phyloP scores from a whole-genome alignment of 2,329 filamentous ascomycete species.

The Botrytis byssoidea region DNA sequence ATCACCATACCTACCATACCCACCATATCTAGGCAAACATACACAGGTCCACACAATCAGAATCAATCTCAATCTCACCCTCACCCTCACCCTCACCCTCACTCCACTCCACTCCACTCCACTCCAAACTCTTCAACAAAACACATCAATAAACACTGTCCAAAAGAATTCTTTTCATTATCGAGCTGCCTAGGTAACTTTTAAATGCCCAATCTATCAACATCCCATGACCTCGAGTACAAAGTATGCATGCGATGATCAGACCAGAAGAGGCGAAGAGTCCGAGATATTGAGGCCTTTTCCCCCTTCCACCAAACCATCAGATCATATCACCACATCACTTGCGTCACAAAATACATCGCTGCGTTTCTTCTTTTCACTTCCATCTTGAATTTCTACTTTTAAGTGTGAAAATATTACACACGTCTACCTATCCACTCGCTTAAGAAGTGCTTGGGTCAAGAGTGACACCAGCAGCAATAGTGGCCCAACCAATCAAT shows the following conservation, averaged over 20 bases:
- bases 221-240: constrained; percentile 22
- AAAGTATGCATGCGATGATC: constrained; percentile 24
- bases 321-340: neutral
- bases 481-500: constrained; percentile 83
- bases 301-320: neutral
- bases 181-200: constrained; percentile 28
- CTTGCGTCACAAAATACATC: neutral
- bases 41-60: neutral
- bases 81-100: too few species aligned
- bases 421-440: neutral
- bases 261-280: neutral
- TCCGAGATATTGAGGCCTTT: neutral
- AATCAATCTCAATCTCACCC: neutral
- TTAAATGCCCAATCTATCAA: constrained; percentile 35
- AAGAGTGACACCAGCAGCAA: constrained; percentile 39
- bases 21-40: neutral
- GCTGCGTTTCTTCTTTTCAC: neutral
- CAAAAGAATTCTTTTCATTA: neutral
- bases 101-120: too few species aligned
- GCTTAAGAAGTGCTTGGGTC: constrained; percentile 37
- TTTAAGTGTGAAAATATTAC: neutral
- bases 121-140: neutral
- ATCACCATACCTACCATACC: too few species aligned
- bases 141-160: neutral
- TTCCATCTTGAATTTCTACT: neutral